These are phyloP conservation scores for Aspergillus tubingensis DNA, from an alignment of 2,329 filamentous ascomycete genomes.

Conservation along the genomic window DNA sequence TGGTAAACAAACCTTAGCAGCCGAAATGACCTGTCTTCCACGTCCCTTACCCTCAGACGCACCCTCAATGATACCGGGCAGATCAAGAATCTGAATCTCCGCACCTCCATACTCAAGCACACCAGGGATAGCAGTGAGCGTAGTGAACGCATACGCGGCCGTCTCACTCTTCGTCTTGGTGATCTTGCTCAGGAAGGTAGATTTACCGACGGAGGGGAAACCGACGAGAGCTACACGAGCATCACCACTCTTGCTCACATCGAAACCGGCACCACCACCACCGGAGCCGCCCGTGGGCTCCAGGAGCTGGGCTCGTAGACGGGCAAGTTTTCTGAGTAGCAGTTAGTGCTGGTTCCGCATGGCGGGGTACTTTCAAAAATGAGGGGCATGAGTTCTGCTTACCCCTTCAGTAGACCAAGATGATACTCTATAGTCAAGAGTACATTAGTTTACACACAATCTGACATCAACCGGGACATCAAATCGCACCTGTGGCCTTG, in stretches of 20 bases:
- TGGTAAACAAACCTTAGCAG: constrained; percentile 67
- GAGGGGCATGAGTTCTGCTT: constrained; percentile 14
- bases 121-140: constrained; percentile 92
- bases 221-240: constrained; percentile 95
- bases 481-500: constrained; percentile 86
- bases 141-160: constrained; percentile 95
- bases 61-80: constrained; percentile 97
- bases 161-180: constrained; percentile 97
- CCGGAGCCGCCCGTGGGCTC: constrained; percentile 82
- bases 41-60: constrained; percentile 93
- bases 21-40: constrained; percentile 94
- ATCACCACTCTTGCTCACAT: constrained; percentile 94
- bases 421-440: constrained; percentile 75
- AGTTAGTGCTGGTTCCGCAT: background rate
- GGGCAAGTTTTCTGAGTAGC: constrained; percentile 78
- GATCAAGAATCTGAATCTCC: constrained; percentile 95
- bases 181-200: constrained; percentile 97
- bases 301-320: constrained; percentile 88
- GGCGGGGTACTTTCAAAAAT: too few relatives aligned
- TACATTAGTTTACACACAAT: constrained; percentile 1
- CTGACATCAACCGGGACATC: background rate
- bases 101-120: constrained; percentile 97
- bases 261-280: constrained; percentile 77
- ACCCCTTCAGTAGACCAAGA: constrained; percentile 96
- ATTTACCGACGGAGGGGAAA: constrained; percentile 99